Evolutionary conservation across 2,329 filamentous ascomycete genomes (phyloP).

Genomic region (Zasmidium citrigriseum): DNA sequence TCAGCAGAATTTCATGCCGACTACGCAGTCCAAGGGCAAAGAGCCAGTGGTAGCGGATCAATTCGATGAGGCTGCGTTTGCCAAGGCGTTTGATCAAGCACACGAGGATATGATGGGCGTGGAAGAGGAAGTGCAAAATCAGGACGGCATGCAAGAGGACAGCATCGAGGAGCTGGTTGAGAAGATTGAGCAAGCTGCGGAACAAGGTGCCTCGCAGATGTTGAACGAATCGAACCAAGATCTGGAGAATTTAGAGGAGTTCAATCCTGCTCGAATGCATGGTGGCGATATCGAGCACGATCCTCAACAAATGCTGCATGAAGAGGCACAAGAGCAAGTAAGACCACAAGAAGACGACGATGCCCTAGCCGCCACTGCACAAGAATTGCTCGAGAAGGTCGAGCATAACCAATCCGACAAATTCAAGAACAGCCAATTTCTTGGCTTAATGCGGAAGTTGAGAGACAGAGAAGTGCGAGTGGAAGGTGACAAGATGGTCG

Average conservation of each 20-base stretch:
- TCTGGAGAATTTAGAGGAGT: slow-evolving; percentile 17
- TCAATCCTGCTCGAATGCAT: slow-evolving; percentile 13
- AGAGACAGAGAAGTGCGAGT: slow-evolving; percentile 72
- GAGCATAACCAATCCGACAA: slow-evolving; percentile 69
- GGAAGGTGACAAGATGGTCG: slow-evolving; percentile 68
- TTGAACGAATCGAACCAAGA: slow-evolving; percentile 19
- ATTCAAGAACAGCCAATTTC: slow-evolving; percentile 76
- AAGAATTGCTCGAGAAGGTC: slow-evolving; percentile 68
- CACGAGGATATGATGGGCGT: slow-evolving; percentile 41
- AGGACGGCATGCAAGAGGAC: slow-evolving; percentile 13
- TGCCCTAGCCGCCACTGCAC: slow-evolving; percentile 71
- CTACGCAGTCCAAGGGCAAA: slow-evolving; percentile 31
- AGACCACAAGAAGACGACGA: slow-evolving; percentile 52
- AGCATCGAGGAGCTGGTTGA: slow-evolving; percentile 19
- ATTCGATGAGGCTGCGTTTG: slow-evolving; percentile 59
- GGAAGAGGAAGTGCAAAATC: slow-evolving; percentile 15
- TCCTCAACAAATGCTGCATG: slow-evolving; percentile 6
- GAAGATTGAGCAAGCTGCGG: slow-evolving; percentile 20
- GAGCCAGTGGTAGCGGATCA: slow-evolving; percentile 38
- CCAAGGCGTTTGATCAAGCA: slow-evolving; percentile 54
- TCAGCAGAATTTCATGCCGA: slow-evolving; percentile 21
- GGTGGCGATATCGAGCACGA: slow-evolving; percentile 18
- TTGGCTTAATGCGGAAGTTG: slow-evolving; percentile 74
- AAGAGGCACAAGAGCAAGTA: slow-evolving; percentile 17
- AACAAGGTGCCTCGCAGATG: slow-evolving; percentile 22